Percentiles rank a stretch among this genome's conserved stretches.
Conservation (phyloP, 2,329 filamentous ascomycete species). For the Fusarium aywerte region DNA sequence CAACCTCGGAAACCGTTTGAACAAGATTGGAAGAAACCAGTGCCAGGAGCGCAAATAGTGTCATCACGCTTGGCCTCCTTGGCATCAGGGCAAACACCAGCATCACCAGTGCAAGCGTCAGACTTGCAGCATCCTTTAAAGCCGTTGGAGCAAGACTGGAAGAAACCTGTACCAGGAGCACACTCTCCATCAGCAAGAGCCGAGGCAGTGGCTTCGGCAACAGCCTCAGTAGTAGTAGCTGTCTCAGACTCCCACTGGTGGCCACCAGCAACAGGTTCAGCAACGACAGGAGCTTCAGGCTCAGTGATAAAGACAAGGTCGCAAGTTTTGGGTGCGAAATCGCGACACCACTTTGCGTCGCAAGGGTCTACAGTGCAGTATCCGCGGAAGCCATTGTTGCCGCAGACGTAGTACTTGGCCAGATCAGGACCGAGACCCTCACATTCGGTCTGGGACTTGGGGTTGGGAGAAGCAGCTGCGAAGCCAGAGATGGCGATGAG, state of each 20-base stretch:
- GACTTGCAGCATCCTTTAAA: conserved; percentile 23
- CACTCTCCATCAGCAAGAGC: conserved; percentile 1
- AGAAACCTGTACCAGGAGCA: conserved; percentile 12
- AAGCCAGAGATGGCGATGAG: conserved; percentile 26
- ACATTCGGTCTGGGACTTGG: conserved; percentile 23
- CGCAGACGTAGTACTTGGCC: conserved; percentile 23
- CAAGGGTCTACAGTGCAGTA: conserved; percentile 28
- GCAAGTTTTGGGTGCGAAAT: conserved; percentile 22
- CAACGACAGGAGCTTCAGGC: not conserved
- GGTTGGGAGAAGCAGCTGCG: conserved; percentile 11
- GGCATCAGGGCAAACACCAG: conserved; percentile 13
- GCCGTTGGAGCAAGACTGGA: conserved; percentile 22
- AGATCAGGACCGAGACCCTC: conserved; percentile 13
- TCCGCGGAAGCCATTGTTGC: conserved; percentile 27
- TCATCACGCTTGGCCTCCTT: not conserved
- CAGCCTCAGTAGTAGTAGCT: not conserved
- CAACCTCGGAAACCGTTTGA: conserved; percentile 26
- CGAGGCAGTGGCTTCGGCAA: not conserved
- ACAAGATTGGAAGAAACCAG: conserved; percentile 24
- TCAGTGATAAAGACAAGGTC: conserved; percentile 20
- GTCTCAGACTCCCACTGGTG: not conserved
- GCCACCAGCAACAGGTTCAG: not conserved
- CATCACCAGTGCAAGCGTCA: conserved; percentile 19
- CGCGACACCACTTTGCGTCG: conserved; percentile 24
- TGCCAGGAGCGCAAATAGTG: not conserved